Percentiles rank a stretch among this genome's conserved stretches.
phyloP scores from a whole-genome alignment of 2,329 filamentous ascomycete species.

The Niveomyces coronatus region DNA sequence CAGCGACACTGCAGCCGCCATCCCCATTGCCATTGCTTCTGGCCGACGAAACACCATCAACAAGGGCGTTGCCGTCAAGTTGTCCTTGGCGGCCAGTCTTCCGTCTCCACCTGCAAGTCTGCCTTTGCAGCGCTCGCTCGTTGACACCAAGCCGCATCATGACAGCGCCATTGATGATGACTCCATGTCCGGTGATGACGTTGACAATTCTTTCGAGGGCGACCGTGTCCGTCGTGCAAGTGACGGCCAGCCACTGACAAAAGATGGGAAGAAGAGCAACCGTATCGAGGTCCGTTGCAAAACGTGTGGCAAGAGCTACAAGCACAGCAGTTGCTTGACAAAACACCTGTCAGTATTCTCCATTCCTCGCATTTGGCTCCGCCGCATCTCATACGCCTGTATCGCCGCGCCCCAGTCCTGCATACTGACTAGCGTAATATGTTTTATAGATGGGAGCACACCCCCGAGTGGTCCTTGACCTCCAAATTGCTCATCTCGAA shows the following conservation, averaged over 20 bases:
- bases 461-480: slow-evolving; percentile 93
- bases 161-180: slow-evolving; percentile 64
- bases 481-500: slow-evolving; percentile 98
- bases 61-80: slow-evolving; percentile 46
- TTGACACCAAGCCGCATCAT: slow-evolving; percentile 38
- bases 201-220: slow-evolving; percentile 36
- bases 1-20: slow-evolving; percentile 45
- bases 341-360: slow-evolving; percentile 97
- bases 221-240: slow-evolving; percentile 56
- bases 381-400: neutral
- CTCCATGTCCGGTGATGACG: slow-evolving; percentile 46
- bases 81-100: slow-evolving; percentile 44
- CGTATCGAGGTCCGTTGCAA: slow-evolving; percentile 87
- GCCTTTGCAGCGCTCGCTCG: slow-evolving; percentile 44
- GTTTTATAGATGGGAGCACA: slow-evolving; percentile 85
- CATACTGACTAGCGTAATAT: too few species aligned
- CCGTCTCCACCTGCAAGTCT: slow-evolving; percentile 59
- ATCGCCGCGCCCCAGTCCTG: neutral
- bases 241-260: slow-evolving; percentile 73
- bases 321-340: slow-evolving; percentile 99
- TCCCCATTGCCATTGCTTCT: slow-evolving; percentile 45
- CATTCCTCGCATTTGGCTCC: too few species aligned
- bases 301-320: slow-evolving; percentile 98
- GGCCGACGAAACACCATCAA: slow-evolving; percentile 58
- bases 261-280: slow-evolving; percentile 76